Percentiles rank a stretch among this genome's conserved stretches.
These are phyloP conservation scores for Psilocybe cubensis DNA, from an alignment of 768 basidiomycete species.

Conservation along the genomic window DNA sequence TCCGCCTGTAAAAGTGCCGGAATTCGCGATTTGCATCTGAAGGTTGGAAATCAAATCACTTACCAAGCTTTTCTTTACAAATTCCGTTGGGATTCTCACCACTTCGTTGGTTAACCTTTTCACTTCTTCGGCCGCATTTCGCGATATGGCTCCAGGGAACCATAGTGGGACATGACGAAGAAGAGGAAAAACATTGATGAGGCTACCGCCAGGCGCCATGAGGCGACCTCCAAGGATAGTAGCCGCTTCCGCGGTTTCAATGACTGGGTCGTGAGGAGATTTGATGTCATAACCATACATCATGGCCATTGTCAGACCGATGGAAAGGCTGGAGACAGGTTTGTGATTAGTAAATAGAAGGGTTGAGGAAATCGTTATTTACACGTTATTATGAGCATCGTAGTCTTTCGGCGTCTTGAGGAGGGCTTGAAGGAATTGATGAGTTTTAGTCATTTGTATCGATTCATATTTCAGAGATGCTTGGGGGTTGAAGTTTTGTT, in stretches of 20 bases:
- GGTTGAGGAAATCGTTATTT: neutral
- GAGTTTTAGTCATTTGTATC: neutral
- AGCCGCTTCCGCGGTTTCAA: conserved; percentile 22
- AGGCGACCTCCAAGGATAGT: conserved; percentile 13
- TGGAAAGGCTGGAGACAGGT: neutral
- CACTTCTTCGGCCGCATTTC: neutral
- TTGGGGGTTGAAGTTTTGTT: conserved; percentile 7
- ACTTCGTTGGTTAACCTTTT: neutral
- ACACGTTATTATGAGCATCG: conserved; percentile 4
- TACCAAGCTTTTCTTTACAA: conserved; percentile 5
- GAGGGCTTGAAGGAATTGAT: neutral
- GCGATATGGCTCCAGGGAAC: conserved; percentile 21
- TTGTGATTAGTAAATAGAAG: neutral
- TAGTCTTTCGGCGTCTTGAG: conserved; percentile 2
- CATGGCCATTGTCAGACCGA: conserved; percentile 19
- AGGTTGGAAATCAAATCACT: neutral
- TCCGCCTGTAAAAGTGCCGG: conserved; percentile 1
- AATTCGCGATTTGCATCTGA: neutral
- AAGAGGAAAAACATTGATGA: conserved; percentile 31
- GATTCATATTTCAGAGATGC: neutral
- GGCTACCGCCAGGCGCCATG: conserved; percentile 23
- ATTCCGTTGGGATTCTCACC: neutral
- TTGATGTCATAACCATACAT: conserved; percentile 33
- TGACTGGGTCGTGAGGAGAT: conserved; percentile 21
- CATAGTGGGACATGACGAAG: conserved; percentile 40